Percentiles rank a stretch among this genome's conserved stretches.
phyloP scores from a whole-genome alignment of 2,329 filamentous ascomycete species.

The Ascochyta pisi region DNA sequence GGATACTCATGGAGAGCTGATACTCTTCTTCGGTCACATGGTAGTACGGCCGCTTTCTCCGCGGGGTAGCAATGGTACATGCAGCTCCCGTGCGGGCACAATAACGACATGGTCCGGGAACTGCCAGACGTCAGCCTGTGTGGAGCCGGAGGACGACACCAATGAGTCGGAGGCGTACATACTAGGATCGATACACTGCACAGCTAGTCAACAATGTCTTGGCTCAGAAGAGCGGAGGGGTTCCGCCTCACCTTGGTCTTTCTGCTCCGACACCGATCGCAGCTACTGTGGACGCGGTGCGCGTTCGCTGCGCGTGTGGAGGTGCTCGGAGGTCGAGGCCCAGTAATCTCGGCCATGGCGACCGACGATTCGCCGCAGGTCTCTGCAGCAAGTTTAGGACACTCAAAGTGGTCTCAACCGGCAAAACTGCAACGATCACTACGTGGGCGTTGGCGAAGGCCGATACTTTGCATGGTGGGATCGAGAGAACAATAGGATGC shows the following conservation, averaged over 20 bases:
- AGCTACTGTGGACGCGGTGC: constrained; percentile 48
- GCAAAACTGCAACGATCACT: constrained; percentile 2
- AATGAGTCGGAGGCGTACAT: constrained; percentile 20
- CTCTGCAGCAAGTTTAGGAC: background rate
- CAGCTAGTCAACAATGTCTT: constrained; percentile 32
- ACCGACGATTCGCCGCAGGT: constrained; percentile 7
- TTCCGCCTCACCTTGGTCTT: constrained; percentile 45
- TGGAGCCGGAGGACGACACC: constrained; percentile 10
- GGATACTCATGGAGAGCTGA: constrained; percentile 47
- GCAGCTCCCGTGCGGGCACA: constrained; percentile 46
- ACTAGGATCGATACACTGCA: constrained; percentile 50
- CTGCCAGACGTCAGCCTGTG: constrained; percentile 35
- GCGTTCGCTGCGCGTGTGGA: constrained; percentile 35
- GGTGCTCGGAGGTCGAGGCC: constrained; percentile 22
- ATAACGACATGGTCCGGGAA: constrained; percentile 49
- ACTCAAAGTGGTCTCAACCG: constrained; percentile 11
- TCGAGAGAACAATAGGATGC: constrained; percentile 12
- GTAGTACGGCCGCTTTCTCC: constrained; percentile 48
- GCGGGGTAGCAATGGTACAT: constrained; percentile 46
- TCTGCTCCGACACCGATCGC: constrained; percentile 47
- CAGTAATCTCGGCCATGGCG: constrained; percentile 38
- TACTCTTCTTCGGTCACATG: constrained; percentile 51
- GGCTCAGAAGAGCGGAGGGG: constrained; percentile 19
- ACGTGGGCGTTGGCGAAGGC: constrained; percentile 7
- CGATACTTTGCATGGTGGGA: constrained; percentile 9